These are phyloP conservation scores for Solanum arcanum DNA, from an alignment of 257 asterid genomes.

Conservation along the genomic window DNA sequence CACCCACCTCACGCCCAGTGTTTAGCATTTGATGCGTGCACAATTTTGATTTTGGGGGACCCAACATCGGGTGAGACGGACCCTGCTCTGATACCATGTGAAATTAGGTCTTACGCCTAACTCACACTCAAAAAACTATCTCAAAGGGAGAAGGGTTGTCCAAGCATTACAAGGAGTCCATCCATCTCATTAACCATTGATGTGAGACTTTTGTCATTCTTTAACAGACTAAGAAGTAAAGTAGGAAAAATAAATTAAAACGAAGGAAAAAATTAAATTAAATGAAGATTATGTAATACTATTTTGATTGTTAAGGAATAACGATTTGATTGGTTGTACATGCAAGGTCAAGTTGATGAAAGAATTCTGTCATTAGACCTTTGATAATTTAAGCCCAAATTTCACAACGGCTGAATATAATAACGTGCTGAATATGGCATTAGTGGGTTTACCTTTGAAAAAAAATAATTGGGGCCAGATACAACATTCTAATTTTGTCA, in stretches of 20 bases:
- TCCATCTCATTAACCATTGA: too few relatives aligned
- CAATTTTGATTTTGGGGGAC: too few relatives aligned
- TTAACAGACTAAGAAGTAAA: not conserved
- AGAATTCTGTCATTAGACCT: not conserved
- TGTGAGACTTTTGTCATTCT: too few relatives aligned
- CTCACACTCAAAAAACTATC: too few relatives aligned
- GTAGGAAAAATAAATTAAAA: not conserved
- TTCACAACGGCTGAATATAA: not conserved
- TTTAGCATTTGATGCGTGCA: too few relatives aligned
- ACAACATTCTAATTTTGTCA: not conserved
- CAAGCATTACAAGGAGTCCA: too few relatives aligned
- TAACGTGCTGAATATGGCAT: not conserved
- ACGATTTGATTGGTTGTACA: not conserved
- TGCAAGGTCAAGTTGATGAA: not conserved
- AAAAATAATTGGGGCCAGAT: not conserved
- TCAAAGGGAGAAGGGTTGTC: too few relatives aligned
- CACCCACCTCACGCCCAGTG: too few relatives aligned
- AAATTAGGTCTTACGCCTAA: too few relatives aligned
- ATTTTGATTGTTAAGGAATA: not conserved
- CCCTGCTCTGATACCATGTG: too few relatives aligned
- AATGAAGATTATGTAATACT: not conserved
- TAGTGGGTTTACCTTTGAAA: not conserved
- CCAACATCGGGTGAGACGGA: too few relatives aligned
- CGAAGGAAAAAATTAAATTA: not conserved
- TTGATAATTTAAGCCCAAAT: not conserved